phyloP scores from a whole-genome alignment of 2,329 filamentous ascomycete species.

The Neonectria coccinea region DNA sequence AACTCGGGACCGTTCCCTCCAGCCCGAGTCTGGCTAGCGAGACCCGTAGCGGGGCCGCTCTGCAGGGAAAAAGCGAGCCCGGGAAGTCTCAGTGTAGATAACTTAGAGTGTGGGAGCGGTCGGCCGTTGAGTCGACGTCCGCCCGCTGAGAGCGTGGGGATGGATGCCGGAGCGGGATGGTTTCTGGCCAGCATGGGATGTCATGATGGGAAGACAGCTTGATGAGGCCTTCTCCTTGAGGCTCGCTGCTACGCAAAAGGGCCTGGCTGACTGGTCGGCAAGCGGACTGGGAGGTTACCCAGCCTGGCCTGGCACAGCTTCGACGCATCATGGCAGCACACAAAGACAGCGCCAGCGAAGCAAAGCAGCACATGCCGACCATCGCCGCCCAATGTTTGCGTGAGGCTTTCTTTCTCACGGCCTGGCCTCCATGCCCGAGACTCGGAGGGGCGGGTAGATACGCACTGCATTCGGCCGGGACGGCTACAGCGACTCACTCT shows the following conservation, averaged over 20 bases:
- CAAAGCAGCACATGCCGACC: slow-evolving; percentile 5
- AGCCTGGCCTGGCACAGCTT: slow-evolving; percentile 11
- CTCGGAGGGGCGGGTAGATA: slow-evolving; percentile 1
- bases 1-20: slow-evolving; percentile 33
- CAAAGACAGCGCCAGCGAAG: background rate
- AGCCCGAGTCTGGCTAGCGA: slow-evolving; percentile 12
- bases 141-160: background rate
- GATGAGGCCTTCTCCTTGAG: slow-evolving; percentile 3
- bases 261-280: slow-evolving; percentile 19
- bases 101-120: slow-evolving; percentile 1
- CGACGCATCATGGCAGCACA: slow-evolving; percentile 7
- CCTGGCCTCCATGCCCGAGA: slow-evolving; percentile 1
- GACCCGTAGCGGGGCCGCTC: slow-evolving; percentile 17
- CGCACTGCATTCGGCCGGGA: background rate
- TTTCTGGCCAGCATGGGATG: background rate
- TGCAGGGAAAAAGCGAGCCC: slow-evolving; percentile 14
- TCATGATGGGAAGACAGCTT: slow-evolving; percentile 2
- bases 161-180: slow-evolving; percentile 1
- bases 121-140: background rate
- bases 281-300: slow-evolving; percentile 5
- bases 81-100: slow-evolving; percentile 5
- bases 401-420: slow-evolving; percentile 4
- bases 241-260: slow-evolving; percentile 12
- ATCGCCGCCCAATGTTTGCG: slow-evolving; percentile 24
- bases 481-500: slow-evolving; percentile 10